phyloP scores from a whole-genome alignment of 495 filamentous ascomycete species.

The Penicillium macrosclerotiorum region DNA sequence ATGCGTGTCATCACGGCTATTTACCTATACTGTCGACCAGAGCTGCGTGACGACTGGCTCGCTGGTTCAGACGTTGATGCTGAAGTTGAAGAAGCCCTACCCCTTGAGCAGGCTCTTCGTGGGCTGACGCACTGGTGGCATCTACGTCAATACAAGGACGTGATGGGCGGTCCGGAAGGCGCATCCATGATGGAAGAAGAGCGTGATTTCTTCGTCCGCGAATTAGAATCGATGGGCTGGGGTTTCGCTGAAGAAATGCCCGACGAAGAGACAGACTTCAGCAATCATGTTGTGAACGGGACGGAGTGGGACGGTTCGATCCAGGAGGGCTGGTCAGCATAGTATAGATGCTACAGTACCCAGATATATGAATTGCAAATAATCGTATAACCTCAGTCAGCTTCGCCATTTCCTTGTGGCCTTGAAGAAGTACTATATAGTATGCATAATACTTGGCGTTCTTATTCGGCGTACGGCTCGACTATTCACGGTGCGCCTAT shows the following conservation, averaged over 20 bases:
- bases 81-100: constrained; percentile 88
- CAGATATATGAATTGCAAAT: constrained; percentile 11
- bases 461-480: too few relatives aligned
- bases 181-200: constrained; percentile 66
- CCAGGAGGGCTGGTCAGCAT: constrained; percentile 40
- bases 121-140: constrained; percentile 93
- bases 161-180: constrained; percentile 68
- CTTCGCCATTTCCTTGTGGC: too few relatives aligned
- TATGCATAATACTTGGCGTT: background rate
- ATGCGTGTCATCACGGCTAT: constrained; percentile 98
- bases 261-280: constrained; percentile 48
- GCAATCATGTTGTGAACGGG: constrained; percentile 35
- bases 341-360: background rate
- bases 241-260: constrained; percentile 39
- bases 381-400: background rate
- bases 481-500: constrained; percentile 24
- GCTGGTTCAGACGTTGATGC: constrained; percentile 86
- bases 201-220: constrained; percentile 83
- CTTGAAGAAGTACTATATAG: too few relatives aligned
- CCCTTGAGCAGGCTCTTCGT: constrained; percentile 83
- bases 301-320: constrained; percentile 50
- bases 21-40: constrained; percentile 87
- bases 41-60: constrained; percentile 94
- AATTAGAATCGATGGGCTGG: constrained; percentile 81
- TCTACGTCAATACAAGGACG: constrained; percentile 72